Evolutionary conservation across 352 stramenopile genomes (phyloP).

Genomic region (Peronospora farinosa): DNA sequence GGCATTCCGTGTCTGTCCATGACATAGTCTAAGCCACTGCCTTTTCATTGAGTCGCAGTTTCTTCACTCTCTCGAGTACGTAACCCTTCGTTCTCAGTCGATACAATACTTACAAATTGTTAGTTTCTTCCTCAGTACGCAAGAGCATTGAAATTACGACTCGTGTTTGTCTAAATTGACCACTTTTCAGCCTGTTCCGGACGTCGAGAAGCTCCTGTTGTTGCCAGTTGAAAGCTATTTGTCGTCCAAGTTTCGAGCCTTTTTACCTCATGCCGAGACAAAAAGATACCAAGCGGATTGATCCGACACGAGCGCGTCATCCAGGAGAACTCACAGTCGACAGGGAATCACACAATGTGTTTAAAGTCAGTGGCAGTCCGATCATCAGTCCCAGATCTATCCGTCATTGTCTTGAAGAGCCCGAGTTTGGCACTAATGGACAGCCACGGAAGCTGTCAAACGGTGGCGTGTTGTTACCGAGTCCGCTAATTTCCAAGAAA

Average conservation of each 20-base stretch:
- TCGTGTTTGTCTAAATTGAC: too few relatives aligned
- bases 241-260: neutral
- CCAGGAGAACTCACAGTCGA: constrained; percentile 21
- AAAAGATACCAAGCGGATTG: constrained; percentile 50
- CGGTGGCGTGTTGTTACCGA: constrained; percentile 19
- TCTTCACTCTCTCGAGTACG: too few relatives aligned
- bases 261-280: constrained; percentile 37
- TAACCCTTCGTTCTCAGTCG: too few relatives aligned
- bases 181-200: too few relatives aligned
- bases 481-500: constrained; percentile 15
- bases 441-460: constrained; percentile 32
- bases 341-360: constrained; percentile 43
- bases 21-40: constrained; percentile 9
- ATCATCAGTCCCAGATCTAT: constrained; percentile 70
- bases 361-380: constrained; percentile 49
- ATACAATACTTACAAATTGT: too few relatives aligned
- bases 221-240: neutral
- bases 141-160: too few relatives aligned
- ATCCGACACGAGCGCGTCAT: constrained; percentile 25
- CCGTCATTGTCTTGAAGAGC: constrained; percentile 54
- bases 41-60: constrained; percentile 3
- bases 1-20: constrained; percentile 17
- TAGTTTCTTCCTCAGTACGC: too few relatives aligned
- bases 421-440: constrained; percentile 42
- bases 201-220: too few relatives aligned